A percentile compares a stretch with the other conserved stretches of the same genome.
Evolutionary conservation across 2,329 filamentous ascomycete genomes (phyloP).

Genomic region (Ascosphaera aggregata): DNA sequence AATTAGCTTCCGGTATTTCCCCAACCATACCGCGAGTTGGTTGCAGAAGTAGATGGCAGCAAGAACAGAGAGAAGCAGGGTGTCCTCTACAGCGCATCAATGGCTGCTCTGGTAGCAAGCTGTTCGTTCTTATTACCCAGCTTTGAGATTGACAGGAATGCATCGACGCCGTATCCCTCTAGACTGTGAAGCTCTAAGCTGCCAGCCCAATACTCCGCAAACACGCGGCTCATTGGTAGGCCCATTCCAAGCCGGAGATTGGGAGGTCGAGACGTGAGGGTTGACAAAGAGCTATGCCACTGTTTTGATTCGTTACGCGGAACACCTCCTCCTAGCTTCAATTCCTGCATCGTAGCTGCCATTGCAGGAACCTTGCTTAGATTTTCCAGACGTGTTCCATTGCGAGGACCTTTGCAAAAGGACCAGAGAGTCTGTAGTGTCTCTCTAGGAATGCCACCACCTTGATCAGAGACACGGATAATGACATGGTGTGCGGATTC

Average conservation of each 20-base stretch:
- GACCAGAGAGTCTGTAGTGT: conserved; percentile 85
- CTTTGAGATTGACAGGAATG: conserved; percentile 87
- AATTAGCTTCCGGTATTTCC: no score
- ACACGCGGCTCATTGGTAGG: conserved; percentile 76
- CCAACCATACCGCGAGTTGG: no score
- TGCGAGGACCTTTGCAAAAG: conserved; percentile 78
- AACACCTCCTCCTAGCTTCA: conserved; percentile 26
- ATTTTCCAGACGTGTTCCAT: conserved; percentile 56
- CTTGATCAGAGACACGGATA: conserved; percentile 85
- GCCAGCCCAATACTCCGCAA: conserved; percentile 96
- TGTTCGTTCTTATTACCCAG: conserved; percentile 97
- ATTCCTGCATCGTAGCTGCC: conserved; percentile 80
- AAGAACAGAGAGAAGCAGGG: neutral
- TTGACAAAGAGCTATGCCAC: conserved; percentile 45
- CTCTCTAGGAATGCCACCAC: conserved; percentile 70
- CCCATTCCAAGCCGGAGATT: conserved; percentile 82
- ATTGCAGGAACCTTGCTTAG: conserved; percentile 70
- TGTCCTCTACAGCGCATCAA: conserved; percentile 53
- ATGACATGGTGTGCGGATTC: conserved; percentile 90
- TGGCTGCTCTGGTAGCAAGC: conserved; percentile 50
- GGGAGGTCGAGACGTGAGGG: conserved; percentile 60
- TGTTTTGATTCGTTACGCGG: conserved; percentile 7
- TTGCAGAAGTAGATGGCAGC: neutral
- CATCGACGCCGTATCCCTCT: conserved; percentile 89
- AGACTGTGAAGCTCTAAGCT: conserved; percentile 75